phyloP scores from a whole-genome alignment of 2,329 filamentous ascomycete species.

The Aspergillus proliferans region DNA sequence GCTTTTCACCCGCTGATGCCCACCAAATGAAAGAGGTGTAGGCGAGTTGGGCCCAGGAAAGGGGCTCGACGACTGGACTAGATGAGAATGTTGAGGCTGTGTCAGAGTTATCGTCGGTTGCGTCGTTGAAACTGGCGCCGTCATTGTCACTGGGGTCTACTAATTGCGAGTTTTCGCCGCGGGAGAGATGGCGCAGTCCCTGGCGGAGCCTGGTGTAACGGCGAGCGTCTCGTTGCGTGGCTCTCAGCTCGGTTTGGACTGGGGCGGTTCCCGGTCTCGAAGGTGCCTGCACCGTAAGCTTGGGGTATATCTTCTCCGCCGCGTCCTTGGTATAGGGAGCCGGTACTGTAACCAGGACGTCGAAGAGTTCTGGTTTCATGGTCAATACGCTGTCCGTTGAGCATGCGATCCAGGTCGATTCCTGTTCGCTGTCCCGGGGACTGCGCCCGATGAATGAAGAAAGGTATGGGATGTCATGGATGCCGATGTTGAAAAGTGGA shows the following conservation, averaged over 20 bases:
- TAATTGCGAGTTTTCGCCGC: slow-evolving; percentile 10
- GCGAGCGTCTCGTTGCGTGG: slow-evolving; percentile 82
- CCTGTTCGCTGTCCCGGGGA: slow-evolving; percentile 20
- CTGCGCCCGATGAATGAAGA: slow-evolving; percentile 55
- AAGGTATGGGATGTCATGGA: slow-evolving; percentile 83
- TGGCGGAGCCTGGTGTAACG: slow-evolving; percentile 66
- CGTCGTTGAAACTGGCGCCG: slow-evolving; percentile 14
- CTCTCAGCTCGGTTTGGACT: slow-evolving; percentile 52
- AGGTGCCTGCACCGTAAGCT: slow-evolving; percentile 57
- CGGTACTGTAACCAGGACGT: slow-evolving; percentile 80
- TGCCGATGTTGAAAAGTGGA: slow-evolving; percentile 86
- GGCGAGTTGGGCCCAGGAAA: slow-evolving; percentile 55
- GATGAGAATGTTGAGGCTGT: slow-evolving; percentile 37
- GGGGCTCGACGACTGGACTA: slow-evolving; percentile 47
- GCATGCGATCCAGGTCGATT: slow-evolving; percentile 80
- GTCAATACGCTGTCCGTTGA: slow-evolving; percentile 90
- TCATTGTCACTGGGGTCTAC: neutral
- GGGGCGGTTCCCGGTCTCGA: slow-evolving; percentile 47
- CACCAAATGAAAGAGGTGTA: slow-evolving; percentile 63
- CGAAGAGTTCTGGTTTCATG: slow-evolving; percentile 80
- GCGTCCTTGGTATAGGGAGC: slow-evolving; percentile 53
- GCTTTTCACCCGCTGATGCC: slow-evolving; percentile 58
- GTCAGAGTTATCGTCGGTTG: slow-evolving; percentile 32
- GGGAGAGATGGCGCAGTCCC: slow-evolving; percentile 46
- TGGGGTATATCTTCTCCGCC: slow-evolving; percentile 65